Evolutionary conservation across 441 rosid species (phyloP).

Genomic region (Erysimum pusillum): DNA sequence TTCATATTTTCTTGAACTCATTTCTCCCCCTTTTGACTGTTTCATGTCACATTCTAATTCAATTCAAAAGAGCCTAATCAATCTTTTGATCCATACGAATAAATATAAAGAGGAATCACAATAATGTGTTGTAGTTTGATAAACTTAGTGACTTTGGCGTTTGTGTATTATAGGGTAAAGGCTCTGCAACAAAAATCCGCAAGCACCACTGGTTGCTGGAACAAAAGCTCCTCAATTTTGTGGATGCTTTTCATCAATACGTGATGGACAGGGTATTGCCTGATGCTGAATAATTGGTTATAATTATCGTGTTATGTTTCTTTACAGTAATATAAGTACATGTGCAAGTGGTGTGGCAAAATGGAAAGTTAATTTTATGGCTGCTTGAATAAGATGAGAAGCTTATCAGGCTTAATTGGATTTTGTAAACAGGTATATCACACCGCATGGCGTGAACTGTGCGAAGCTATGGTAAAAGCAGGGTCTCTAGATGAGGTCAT

Average conservation of each 20-base stretch:
- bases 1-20: constrained; percentile 28
- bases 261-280: constrained; percentile 93
- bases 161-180: constrained; percentile 66
- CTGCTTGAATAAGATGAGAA: constrained; percentile 9
- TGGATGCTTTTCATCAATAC: constrained; percentile 98
- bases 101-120: constrained; percentile 7
- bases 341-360: background rate
- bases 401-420: background rate
- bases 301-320: background rate
- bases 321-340: background rate
- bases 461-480: constrained; percentile 89
- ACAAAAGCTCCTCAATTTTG: constrained; percentile 98
- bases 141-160: constrained; percentile 32
- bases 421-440: constrained; percentile 79
- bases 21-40: constrained; percentile 4
- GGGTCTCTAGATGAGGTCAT: constrained; percentile 94
- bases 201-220: constrained; percentile 92
- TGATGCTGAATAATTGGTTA: constrained; percentile 15
- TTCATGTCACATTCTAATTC: constrained; percentile 31
- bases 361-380: constrained; percentile 1
- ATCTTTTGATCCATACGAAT: constrained; percentile 9
- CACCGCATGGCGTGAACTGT: constrained; percentile 95
- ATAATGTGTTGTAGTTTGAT: constrained; percentile 20
- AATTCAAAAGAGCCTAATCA: constrained; percentile 13
- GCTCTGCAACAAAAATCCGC: constrained; percentile 59